These are phyloP conservation scores for Eremothecium cymbalariae DNA, from an alignment of 1,139 yeast species.

Conservation along the genomic window DNA sequence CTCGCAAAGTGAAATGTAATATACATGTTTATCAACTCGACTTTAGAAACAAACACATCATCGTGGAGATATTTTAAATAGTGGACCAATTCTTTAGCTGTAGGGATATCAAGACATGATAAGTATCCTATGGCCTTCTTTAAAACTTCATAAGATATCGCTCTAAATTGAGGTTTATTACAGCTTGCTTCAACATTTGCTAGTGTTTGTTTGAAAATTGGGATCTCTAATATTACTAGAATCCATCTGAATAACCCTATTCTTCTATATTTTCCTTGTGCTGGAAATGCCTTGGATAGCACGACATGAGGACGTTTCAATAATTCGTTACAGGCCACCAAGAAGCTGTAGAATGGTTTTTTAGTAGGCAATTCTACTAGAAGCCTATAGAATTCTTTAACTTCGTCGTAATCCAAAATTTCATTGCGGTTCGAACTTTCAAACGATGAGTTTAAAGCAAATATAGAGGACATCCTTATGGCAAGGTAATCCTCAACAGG, in stretches of 20 bases:
- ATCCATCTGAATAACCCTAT: slow-evolving; percentile 40
- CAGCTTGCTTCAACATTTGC: slow-evolving; percentile 23
- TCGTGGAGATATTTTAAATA: slow-evolving; percentile 47
- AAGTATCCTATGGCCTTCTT: slow-evolving; percentile 61
- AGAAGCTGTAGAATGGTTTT: slow-evolving; percentile 47
- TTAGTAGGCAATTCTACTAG: slow-evolving; percentile 48
- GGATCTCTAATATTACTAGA: slow-evolving; percentile 54
- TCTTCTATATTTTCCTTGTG: background rate
- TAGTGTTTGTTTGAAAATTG: slow-evolving; percentile 45
- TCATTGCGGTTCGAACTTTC: slow-evolving; percentile 25
- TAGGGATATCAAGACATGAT: slow-evolving; percentile 39
- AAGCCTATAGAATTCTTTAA: slow-evolving; percentile 38
- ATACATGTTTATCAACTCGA: slow-evolving; percentile 53
- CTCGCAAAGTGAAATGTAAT: slow-evolving; percentile 53
- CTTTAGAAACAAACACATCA: slow-evolving; percentile 39
- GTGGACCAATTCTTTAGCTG: slow-evolving; percentile 42
- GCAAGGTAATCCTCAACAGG: slow-evolving; percentile 43
- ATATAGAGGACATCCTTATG: slow-evolving; percentile 37
- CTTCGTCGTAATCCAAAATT: slow-evolving; percentile 38
- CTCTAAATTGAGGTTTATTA: slow-evolving; percentile 40
- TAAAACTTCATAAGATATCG: slow-evolving; percentile 53
- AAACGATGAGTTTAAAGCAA: slow-evolving; percentile 46
- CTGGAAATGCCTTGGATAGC: slow-evolving; percentile 24
- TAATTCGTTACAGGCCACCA: slow-evolving; percentile 42
- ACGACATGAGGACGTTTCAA: slow-evolving; percentile 39